Evolutionary conservation across 345 rosid species (phyloP), one percentile per base, ranked within the genome.

Genomic region (Erysimum cheiranthoides): DNA sequence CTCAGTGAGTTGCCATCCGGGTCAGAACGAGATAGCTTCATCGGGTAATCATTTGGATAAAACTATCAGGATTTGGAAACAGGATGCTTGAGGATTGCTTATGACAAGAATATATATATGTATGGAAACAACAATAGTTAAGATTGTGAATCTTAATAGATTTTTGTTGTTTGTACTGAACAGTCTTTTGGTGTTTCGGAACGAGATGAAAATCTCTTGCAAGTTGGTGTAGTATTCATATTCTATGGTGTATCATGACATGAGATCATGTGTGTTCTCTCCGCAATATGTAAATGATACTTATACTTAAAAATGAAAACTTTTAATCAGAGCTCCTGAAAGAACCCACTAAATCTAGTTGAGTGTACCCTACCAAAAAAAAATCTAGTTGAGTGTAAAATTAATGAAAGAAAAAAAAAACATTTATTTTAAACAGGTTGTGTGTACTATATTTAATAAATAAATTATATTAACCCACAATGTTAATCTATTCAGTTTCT

Each of bases 1-100:
- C 72, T 95, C 97, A 2, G 99, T 95, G 16, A 82, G 76, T 47
- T 95, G 99, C 56, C 98, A 95, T 76, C 98, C 97, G 0, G 30
- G 42, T 21, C 87, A 88, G 80, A 89, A 90, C 70, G 88, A 50
- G 64, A 90, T 95, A 57, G 98, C 98, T 72, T 95, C 99, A 40
- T 95, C 96, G 1, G 90, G 85, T 8, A 91, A 92, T 53, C 93
- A 92, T 60, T 66, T 58, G 30, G 98, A 94, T 83, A 87, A 76
- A 86, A 85, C 96, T 18, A 84, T 92, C 31, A 89, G 87, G 71
- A 64, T 95, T 76, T 95, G 99, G 99, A 68, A 73, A 73, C 99
- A 95, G 72, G 92, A 92, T 63, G 56, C 68, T 53, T 78, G 81
- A 78, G 51, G 10, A 8, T 43, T 32, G 4, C 17, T 21, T 46